Evolutionary conservation across 1,284 basidiomycete genomes (phyloP).

Genomic region (Fomitopsis betulina): DNA sequence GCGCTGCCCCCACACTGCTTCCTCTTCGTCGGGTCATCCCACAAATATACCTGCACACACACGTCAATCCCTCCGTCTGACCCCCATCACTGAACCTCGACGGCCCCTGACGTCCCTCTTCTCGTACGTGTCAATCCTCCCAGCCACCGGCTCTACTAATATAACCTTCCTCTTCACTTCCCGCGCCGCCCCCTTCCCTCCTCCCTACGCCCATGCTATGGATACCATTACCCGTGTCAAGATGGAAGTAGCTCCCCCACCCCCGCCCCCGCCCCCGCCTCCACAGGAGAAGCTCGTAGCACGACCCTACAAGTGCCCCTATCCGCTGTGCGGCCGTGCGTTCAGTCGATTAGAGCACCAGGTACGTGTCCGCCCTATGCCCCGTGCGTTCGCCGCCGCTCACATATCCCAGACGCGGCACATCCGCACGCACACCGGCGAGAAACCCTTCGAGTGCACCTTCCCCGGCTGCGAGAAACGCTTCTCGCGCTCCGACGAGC

Average conservation of each 20-base stretch:
- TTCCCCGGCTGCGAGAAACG: constrained; percentile 97
- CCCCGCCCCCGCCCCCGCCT: constrained; percentile 25
- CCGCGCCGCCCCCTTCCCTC: constrained; percentile 2
- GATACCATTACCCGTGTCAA: constrained; percentile 14
- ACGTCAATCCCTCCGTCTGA: background rate
- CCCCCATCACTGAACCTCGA: background rate
- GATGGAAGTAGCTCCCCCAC: constrained; percentile 16
- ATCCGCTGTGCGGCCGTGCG: constrained; percentile 84
- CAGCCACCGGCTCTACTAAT: constrained; percentile 4
- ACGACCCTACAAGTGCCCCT: constrained; percentile 94
- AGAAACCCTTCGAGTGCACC: constrained; percentile 94
- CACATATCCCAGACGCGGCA: constrained; percentile 76
- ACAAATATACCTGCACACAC: background rate
- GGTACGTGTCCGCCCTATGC: constrained; percentile 41
- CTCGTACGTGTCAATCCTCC: background rate
- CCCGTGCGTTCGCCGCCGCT: constrained; percentile 10
- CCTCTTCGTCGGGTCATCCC: background rate
- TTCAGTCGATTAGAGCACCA: constrained; percentile 93
- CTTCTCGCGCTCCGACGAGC: constrained; percentile 95
- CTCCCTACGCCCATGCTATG: constrained; percentile 7
- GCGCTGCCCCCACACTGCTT: background rate
- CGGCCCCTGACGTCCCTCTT: constrained; percentile 1
- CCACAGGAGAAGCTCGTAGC: constrained; percentile 53
- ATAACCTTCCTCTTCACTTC: constrained; percentile 3
- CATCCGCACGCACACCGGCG: constrained; percentile 97